Evolutionary conservation across 805 yeast species (phyloP).

Genomic region (Saccharomycopsis sp.): DNA sequence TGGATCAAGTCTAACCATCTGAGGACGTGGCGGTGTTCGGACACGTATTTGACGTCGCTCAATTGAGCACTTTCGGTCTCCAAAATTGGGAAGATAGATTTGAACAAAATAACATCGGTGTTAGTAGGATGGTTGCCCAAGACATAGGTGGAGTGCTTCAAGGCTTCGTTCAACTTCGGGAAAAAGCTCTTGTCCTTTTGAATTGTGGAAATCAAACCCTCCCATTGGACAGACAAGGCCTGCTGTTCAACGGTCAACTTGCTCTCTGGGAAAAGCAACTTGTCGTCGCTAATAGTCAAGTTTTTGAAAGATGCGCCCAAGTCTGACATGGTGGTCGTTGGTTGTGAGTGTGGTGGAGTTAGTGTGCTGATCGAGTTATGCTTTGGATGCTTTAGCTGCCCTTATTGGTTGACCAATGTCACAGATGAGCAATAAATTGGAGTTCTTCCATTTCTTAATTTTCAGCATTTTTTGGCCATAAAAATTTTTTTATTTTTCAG

Average conservation of each 20-base stretch:
- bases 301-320: constrained; percentile 6
- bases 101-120: constrained; percentile 68
- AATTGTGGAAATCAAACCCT: constrained; percentile 8
- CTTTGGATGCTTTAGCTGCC: too few species aligned
- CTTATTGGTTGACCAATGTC: too few species aligned
- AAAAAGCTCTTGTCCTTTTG: constrained; percentile 15
- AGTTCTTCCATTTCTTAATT: background rate
- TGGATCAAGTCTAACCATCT: constrained; percentile 93
- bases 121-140: constrained; percentile 59
- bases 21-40: constrained; percentile 71
- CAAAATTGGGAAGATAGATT: constrained; percentile 49
- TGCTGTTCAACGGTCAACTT: constrained; percentile 19
- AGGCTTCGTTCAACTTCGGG: constrained; percentile 53
- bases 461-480: background rate
- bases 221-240: constrained; percentile 20
- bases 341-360: background rate
- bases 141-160: constrained; percentile 65
- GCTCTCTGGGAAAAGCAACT: constrained; percentile 10
- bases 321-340: background rate
- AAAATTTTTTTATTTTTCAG: background rate
- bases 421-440: background rate
- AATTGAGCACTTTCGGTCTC: constrained; percentile 39
- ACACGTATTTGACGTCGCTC: constrained; percentile 35
- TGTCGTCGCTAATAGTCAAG: constrained; percentile 15
- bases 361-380: background rate